Evolutionary conservation across 2,329 filamentous ascomycete species (phyloP).

Genomic region (Thielaviopsis euricoi): DNA sequence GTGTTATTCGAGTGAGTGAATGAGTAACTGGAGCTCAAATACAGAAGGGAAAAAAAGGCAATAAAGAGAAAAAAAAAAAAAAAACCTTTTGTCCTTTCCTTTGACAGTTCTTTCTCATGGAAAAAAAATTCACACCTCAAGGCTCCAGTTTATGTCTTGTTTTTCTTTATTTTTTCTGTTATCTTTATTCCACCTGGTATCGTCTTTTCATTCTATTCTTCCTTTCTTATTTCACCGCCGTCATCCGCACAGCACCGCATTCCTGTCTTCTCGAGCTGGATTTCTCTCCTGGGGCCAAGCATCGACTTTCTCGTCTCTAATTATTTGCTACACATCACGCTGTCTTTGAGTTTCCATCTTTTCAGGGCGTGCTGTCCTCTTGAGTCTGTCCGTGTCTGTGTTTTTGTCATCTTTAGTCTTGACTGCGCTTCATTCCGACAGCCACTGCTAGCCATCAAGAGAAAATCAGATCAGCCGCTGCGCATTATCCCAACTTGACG

Average conservation of each 20-base stretch:
- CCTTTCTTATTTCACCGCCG: not conserved
- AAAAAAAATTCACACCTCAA: not conserved
- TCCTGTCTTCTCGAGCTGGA: not conserved
- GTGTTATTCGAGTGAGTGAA: no score
- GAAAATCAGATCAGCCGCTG: not conserved
- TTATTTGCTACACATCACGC: not conserved
- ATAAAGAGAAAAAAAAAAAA: not conserved
- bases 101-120: not conserved
- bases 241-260: no score
- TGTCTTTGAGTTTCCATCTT: not conserved
- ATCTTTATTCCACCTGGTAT: not conserved
- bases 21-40: no score
- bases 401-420: not conserved
- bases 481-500: not conserved
- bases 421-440: not conserved
- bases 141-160: not conserved
- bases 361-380: no score
- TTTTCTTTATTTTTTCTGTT: not conserved
- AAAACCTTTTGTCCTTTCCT: not conserved
- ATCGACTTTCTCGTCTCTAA: conserved; percentile 3
- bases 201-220: not conserved
- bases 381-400: not conserved
- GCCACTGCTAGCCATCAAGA: not conserved
- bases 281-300: not conserved
- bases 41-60: no score